Evolutionary conservation across 495 filamentous ascomycete species (phyloP).

Genomic region (Penicillium antarcticum): DNA sequence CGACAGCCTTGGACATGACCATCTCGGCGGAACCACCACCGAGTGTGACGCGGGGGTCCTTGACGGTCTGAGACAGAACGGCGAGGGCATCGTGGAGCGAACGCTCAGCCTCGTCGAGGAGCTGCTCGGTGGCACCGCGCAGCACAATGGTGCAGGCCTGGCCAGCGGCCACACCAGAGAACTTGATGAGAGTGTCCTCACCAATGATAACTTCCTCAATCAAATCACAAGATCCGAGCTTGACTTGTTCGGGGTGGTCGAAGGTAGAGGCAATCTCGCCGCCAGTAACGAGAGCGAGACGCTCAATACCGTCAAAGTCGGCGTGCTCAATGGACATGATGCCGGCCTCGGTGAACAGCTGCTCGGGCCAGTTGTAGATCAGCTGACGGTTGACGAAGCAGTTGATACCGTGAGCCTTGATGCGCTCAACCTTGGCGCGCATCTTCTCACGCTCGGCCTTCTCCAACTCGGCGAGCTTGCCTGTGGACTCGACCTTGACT

Average conservation of each 20-base stretch:
- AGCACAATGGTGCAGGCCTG: constrained; percentile 96
- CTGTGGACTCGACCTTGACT: constrained; percentile 88
- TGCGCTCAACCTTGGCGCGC: constrained; percentile 97
- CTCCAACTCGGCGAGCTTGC: constrained; percentile 94
- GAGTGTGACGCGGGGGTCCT: constrained; percentile 88
- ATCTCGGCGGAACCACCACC: constrained; percentile 97
- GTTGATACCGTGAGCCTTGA: constrained; percentile 98
- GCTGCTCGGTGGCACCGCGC: constrained; percentile 91
- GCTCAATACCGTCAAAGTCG: constrained; percentile 97
- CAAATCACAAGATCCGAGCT: constrained; percentile 89
- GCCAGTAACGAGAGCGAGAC: constrained; percentile 89
- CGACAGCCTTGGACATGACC: constrained; percentile 97
- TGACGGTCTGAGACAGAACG: constrained; percentile 94
- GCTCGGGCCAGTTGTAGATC: constrained; percentile 99
- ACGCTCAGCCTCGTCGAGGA: constrained; percentile 94
- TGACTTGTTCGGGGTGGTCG: constrained; percentile 94
- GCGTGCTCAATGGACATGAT: constrained; percentile 99
- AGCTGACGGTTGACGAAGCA: constrained; percentile 99
- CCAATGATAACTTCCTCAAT: constrained; percentile 98
- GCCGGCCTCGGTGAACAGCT: constrained; percentile 95
- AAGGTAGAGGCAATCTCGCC: constrained; percentile 98
- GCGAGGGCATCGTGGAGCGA: constrained; percentile 95
- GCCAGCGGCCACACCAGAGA: constrained; percentile 92
- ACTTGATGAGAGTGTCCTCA: constrained; percentile 94
- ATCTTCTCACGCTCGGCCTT: constrained; percentile 99